These are phyloP conservation scores for Neofusicoccum ribis DNA, from an alignment of 2,329 filamentous ascomycete genomes.

Conservation along the genomic window DNA sequence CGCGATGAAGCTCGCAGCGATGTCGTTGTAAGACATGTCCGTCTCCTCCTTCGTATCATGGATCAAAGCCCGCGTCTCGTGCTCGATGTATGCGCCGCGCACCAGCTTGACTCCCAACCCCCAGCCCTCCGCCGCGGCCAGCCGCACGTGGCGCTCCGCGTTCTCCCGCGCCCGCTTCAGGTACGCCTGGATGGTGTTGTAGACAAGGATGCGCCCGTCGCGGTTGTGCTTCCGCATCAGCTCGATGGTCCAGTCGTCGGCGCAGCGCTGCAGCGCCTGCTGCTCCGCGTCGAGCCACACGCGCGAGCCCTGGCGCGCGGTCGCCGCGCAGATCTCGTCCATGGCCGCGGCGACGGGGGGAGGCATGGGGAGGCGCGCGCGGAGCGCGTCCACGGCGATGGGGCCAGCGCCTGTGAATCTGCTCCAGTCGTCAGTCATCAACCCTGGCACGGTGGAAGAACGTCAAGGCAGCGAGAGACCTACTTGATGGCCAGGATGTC, in stretches of 20 bases:
- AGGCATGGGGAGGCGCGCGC: slow-evolving; percentile 62
- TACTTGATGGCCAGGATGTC: slow-evolving; percentile 53
- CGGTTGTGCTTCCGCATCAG: slow-evolving; percentile 55
- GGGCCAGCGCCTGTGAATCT: slow-evolving; percentile 80
- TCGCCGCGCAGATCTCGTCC: slow-evolving; percentile 60
- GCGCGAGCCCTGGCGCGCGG: slow-evolving; percentile 67
- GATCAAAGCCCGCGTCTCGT: slow-evolving; percentile 52
- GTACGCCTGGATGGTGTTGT: slow-evolving; percentile 63
- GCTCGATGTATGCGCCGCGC: slow-evolving; percentile 57
- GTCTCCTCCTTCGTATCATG: slow-evolving; percentile 57
- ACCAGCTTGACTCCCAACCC: slow-evolving; percentile 59
- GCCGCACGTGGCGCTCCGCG: slow-evolving; percentile 48
- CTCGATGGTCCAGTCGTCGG: slow-evolving; percentile 55
- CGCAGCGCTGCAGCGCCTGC: slow-evolving; percentile 66
- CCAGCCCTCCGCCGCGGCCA: slow-evolving; percentile 50
- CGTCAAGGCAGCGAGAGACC: too few species aligned
- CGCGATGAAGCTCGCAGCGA: slow-evolving; percentile 58
- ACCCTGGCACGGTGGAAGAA: too few species aligned
- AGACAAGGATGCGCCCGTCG: slow-evolving; percentile 76
- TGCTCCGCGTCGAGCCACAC: slow-evolving; percentile 84
- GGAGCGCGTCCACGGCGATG: slow-evolving; percentile 67
- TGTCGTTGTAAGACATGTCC: slow-evolving; percentile 64
- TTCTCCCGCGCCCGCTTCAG: slow-evolving; percentile 49
- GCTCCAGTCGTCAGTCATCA: neutral
- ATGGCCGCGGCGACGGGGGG: slow-evolving; percentile 74